Evolutionary conservation across 2,329 filamentous ascomycete genomes (phyloP), one percentile per base, ranked within the genome.

Genomic region (Penicillium fuscoglaucum): DNA sequence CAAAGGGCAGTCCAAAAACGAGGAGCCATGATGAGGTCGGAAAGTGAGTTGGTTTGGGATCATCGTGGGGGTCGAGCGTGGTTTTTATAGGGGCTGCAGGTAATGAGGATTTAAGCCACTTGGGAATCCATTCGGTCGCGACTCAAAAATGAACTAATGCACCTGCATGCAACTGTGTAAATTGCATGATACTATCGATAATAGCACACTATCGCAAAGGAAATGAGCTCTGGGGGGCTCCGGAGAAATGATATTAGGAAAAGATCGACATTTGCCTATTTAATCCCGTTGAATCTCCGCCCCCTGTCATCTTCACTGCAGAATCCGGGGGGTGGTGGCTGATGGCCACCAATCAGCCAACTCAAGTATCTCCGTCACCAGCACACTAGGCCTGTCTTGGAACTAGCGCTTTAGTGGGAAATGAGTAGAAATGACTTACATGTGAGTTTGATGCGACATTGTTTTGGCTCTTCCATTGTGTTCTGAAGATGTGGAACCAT

Each of bases 1-100:
- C 64, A 68, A 8, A 67, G 59, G 44, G 65, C 55, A 58, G 57
- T 61, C 58, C 60, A 68, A 44, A 65, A 54, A 29, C 56, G 57
- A 56, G 60, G 57, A 54, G 61, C 52, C 61, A 68, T 65, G n/a
- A 21, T 28, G 13, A 40, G 51, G 12, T 53, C 12, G 46, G 31
- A 43, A 46, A 17, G 37, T 50, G 39, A 40, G 19, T 17, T 19
- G n/a, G 28, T 24, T 29, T 48, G 40, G 17, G 1, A 26, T 24
- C 39, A 28, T 31, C n/a, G 5, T 10, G 37, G 33, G 37, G 50
- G 24, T 19, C 10, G 2, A 10, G 24, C 31, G 7, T 9, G 9
- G 21, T 24, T 63, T 66, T 64, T 66, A 66, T 64, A 56, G n/a
- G 15, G 9, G 4, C 2, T 10, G 5, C 13, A n/a, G 15, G 13